Base-by-base conservation (phyloP, 176 grass and related monocot species). In the Triticum timopheevii region DNA sequence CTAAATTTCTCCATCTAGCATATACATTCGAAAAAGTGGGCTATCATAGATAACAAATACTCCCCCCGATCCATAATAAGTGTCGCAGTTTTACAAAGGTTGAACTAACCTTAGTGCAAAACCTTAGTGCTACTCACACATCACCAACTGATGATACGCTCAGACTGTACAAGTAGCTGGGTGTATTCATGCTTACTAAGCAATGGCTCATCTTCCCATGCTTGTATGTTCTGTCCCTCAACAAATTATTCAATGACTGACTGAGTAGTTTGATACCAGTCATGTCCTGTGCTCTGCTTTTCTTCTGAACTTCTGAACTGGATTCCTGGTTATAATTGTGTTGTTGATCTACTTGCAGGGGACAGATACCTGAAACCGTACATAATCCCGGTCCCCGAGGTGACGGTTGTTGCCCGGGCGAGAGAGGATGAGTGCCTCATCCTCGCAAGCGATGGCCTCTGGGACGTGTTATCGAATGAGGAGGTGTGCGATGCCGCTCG, bases 381-480 rank as follows among this genome's bases (percentile, higher is more conserved):
- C 66, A 91, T 97, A 80, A 97, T 94, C 54, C 88, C 92, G 28
- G 95, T 90, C 64, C 95, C 95, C 13, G 95, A 97, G 83, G 88
- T 97, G 25, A 88, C 87, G 9, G 27, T 97, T 33, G 65, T 91
- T 0, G 72, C 92, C 24, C 92, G 95, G 13, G 88, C 95, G 31
- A 94, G 87, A 88, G 95, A 93, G 4, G 95, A 94, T 3, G 92
- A 97, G 12, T 97, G 92, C 69, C 95, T 97, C 42, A 77, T 97
- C 92, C 82, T 97, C 67, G 92, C 92, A n/a, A 94, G 90, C 69
- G 92, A 97, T 39, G 92, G 92, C 86, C 89, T 97, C n/a, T 97
- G 92, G 95, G 95, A 97, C 25, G 92, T 94, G 50, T 88, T 97
- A 89, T 90, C 95, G 22, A 93, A 97, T 5, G 95, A 97, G 86